Base-by-base conservation (phyloP, 1,284 basidiomycete genomes). In the Leccinum holopus region DNA sequence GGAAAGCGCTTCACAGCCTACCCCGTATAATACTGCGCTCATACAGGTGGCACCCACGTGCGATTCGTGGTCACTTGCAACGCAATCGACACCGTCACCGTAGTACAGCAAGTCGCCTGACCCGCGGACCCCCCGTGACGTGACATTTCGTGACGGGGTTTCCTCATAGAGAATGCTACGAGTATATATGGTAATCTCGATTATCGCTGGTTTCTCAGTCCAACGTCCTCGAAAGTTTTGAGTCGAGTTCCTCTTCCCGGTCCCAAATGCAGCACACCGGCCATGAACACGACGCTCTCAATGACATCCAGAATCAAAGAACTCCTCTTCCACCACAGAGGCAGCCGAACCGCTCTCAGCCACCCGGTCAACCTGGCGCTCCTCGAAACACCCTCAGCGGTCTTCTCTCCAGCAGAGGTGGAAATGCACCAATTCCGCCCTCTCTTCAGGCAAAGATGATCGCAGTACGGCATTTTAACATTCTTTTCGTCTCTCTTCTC, bases 391-490 rank as follows among this genome's bases (percentile, higher is more conserved):
- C 74, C 58, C 79, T 84, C 65, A 77, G 80, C 53, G 77, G 78
- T 39, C 70, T 80, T 53, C 77, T 78, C 71, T 74, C 74, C 67
- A 78, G 72, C 75, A 75, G 70, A 64, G 58, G 67, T 54, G 79
- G 78, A 55, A 76, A 85, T 18, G 87, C 88, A 0, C 87, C 89
- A 57, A 91, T 97, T 65, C 95, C 96, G 0, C 94, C 95, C 1
- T 86, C 88, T 59, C 82, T 98, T 60, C 94, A 95, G 73, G 93
- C 93, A 64, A 97, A 96, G 81, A 92, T 98, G 86, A 92, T 92
- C 59, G 92, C 90, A 21, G 90, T 92, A 68, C 70, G 87, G 81
- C 37, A 37, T 55, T 10, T 44, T 66, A 28, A 5, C 8, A 5
- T n/a, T 10, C 30, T 10, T 18, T 33, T n/a, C 44, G 16, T 33